Evolutionary conservation across 768 basidiomycete species (phyloP), one percentile per base, ranked within the genome.

Genomic region (Kwoniella mangroviensis): DNA sequence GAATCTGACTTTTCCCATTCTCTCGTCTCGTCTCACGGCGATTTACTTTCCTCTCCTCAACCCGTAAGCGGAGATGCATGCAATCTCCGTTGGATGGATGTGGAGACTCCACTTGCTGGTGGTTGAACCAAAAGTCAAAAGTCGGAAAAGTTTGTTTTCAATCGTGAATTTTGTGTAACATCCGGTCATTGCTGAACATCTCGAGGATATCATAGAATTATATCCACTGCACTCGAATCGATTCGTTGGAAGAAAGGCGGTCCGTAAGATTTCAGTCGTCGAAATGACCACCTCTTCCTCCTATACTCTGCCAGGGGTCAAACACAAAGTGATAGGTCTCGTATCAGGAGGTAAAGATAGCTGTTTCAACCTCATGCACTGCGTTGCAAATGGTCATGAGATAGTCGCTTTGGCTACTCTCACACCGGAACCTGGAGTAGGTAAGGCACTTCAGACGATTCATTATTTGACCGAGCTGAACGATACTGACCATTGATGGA

Each of bases 261-360:
- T 34, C 6, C 1, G 34, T 7, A 1, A 34, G 34, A 7, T 6
- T 34, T 7, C 34, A 34, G 34, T 34, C 34, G 9, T 7, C 34
- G 34, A 24, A 22, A 65, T 65, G 63, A n/a, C 63, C 12, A 49
- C 42, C 54, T 17, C 54, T 55, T 22, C 21, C n/a, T n/a, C 34
- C 7, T 28, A 55, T n/a, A 34, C 65, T 19, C 65, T 76, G 4
- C 74, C 75, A 17, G 73, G 71, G 21, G 34, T 69, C 41, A 70
- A 75, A 61, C 79, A 80, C 56, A 93, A 94, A 85, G 93, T 93
- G 82, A 89, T 98, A 79, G 96, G 91, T 1, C 85, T 99, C 68
- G 89, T 99, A 72, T 98, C 95, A 68, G 97, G 97, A 49, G 97
- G 97, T 40, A 99, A 99, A 84, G 97, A 99, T 84, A 93, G 92